Evolutionary conservation across 2,329 filamentous ascomycete species (phyloP), one percentile per base, ranked within the genome.

Genomic region (Xenoacremonium recifei): DNA sequence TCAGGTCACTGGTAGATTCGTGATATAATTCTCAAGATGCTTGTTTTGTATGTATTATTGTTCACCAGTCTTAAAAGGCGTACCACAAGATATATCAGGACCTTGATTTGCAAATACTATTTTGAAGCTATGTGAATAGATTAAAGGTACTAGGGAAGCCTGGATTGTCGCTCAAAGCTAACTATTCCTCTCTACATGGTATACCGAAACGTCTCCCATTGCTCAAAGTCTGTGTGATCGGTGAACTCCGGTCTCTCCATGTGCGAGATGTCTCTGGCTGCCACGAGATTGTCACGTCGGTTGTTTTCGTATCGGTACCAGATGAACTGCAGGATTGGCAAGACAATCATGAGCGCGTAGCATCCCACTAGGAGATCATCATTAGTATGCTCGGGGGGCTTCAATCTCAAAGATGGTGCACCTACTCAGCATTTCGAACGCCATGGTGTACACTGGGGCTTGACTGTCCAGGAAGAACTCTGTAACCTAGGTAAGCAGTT

Each of bases 11-110:
- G 47, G 47, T 12, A 33, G 47, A 21, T 49, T 49, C 21, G 35
- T 49, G 3, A 47, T 49, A 13, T 49, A 38, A 35, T 10, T 25
- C n/a, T n/a, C n/a, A n/a, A n/a, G n/a, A n/a, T n/a, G n/a, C n/a
- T n/a, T n/a, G n/a, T 27, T 13, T 9, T 9, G 23, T 27, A 27
- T 13, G 23, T 13, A 27, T 9, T 9, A 13, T 27, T 9, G 23
- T 27, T 27, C 23, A 27, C 23, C 23, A 9, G 23, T 9, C 23
- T 13, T 27, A 27, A 27, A 27, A 27, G 23, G 23, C 13, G n/a
- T 27, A 13, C 23, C 23, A 27, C n/a, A n/a, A n/a, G n/a, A n/a
- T n/a, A n/a, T n/a, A n/a, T n/a, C n/a, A n/a, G n/a, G n/a, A n/a
- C n/a, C n/a, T n/a, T n/a, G n/a, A n/a, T n/a, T n/a, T n/a, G n/a